phyloP scores from a whole-genome alignment of 2,329 filamentous ascomycete genomes.

The Ascochyta fabae region DNA sequence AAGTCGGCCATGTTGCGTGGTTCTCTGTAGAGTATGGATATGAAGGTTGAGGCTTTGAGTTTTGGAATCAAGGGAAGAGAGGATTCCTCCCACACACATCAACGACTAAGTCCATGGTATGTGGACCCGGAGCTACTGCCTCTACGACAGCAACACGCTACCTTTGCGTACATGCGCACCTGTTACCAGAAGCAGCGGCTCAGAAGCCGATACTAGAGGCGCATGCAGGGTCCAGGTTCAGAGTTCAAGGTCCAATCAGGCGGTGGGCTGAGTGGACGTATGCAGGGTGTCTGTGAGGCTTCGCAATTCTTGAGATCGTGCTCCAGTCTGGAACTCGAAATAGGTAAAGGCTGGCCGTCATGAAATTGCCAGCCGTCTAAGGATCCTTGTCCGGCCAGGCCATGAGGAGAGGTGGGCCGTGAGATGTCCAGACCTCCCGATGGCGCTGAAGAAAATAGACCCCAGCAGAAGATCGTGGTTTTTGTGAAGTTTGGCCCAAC shows the following conservation, averaged over 20 bases:
- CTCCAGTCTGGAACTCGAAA: not conserved
- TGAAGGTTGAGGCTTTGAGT: not conserved
- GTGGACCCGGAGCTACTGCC: constrained; percentile 5
- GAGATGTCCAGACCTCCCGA: not conserved
- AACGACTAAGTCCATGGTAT: not conserved
- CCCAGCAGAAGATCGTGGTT: too few relatives aligned
- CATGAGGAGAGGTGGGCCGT: not conserved
- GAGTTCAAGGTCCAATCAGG: constrained; percentile 4
- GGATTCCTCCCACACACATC: not conserved
- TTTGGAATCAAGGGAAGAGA: not conserved
- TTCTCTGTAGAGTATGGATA: not conserved
- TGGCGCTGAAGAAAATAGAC: not conserved
- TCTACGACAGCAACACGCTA: not conserved
- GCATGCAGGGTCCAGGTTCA: constrained; percentile 4
- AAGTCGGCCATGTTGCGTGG: constrained; percentile 26
- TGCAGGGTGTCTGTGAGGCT: not conserved
- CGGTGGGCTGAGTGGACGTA: not conserved
- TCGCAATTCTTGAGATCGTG: not conserved
- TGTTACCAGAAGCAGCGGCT: constrained; percentile 3
- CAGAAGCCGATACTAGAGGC: not conserved
- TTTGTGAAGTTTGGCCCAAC: too few relatives aligned
- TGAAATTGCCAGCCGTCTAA: constrained; percentile 8
- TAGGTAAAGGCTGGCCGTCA: not conserved
- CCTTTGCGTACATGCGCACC: constrained; percentile 1
- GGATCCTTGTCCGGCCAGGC: not conserved